These are phyloP conservation scores for Xerocomellus chrysenteron DNA, from an alignment of 768 basidiomycete genomes.

Conservation along the genomic window DNA sequence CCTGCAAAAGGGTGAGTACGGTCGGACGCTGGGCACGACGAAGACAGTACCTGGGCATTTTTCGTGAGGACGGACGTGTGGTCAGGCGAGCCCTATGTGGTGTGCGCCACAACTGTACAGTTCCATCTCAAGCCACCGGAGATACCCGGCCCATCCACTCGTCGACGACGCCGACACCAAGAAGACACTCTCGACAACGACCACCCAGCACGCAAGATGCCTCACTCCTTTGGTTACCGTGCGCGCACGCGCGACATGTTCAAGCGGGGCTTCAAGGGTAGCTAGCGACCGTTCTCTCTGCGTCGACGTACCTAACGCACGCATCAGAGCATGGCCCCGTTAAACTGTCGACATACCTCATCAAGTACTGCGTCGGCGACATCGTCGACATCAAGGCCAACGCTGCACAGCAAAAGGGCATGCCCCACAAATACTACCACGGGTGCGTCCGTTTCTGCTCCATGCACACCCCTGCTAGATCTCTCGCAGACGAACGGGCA, in stretches of 20 bases:
- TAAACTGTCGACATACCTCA: constrained; percentile 89
- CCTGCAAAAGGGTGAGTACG: constrained; percentile 46
- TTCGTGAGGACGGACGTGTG: constrained; percentile 51
- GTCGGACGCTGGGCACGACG: constrained; percentile 3
- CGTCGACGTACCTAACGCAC: constrained; percentile 4
- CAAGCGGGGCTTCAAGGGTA: constrained; percentile 98
- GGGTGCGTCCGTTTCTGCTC: constrained; percentile 56
- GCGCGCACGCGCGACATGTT: constrained; percentile 99
- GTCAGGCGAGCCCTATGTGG: constrained; percentile 27
- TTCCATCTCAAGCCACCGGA: constrained; percentile 62
- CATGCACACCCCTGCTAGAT: background rate
- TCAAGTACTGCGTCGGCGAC: constrained; percentile 93
- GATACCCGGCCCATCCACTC: constrained; percentile 41
- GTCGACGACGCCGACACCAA: constrained; percentile 43
- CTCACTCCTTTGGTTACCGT: constrained; percentile 99
- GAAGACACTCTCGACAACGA: constrained; percentile 10
- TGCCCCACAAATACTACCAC: constrained; percentile 99
- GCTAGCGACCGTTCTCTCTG: constrained; percentile 26
- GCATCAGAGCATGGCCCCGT: constrained; percentile 80
- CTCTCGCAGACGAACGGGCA: constrained; percentile 82
- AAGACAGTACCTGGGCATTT: constrained; percentile 80
- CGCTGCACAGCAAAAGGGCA: constrained; percentile 98
- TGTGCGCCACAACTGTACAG: constrained; percentile 65
- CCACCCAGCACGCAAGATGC: constrained; percentile 75
- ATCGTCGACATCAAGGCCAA: constrained; percentile 99